Base-by-base conservation (phyloP, 2,329 filamentous ascomycete species). In the Penicillium rolfsii region DNA sequence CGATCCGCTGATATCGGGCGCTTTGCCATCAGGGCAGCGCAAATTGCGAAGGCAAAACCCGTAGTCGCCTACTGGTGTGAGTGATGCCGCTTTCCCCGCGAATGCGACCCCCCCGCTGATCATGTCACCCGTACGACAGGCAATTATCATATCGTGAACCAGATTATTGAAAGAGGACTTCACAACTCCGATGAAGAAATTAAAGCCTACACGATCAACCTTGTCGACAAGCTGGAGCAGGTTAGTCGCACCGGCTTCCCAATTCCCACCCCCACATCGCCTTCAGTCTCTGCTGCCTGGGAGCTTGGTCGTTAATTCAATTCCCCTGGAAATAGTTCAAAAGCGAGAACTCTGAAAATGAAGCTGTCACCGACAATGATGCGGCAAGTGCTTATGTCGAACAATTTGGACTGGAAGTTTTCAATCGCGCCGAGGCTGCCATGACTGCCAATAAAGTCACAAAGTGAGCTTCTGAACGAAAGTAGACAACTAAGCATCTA, bases 11-110 rank as follows among this genome's bases (percentile, higher is more conserved):
- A 97, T 74, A 87, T 97, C 72, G 88, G 87, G 67, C 91, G 92
- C 62, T 97, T 96, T 76, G 88, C 93, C 64, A 85, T 89, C 57
- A 88, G 94, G 71, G 94, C 92, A 36, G 85, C 87, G 38, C 94
- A 99, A 80, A 85, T 99, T 52, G 90, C 94, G 75, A 85, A 85
- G 61, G 86, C 88, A 72, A 95, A 94, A 77, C 95, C 95, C 8
- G 91, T 95, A 61, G 85, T 98, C 68, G 85, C 93, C 64, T 99
- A 98, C 77, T 98, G 94, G 93, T 95, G 94, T 96, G 84, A 73
- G 89, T 84, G 43, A 33, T 36, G 53, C 38, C 43, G 38, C 26
- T 35, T 43, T 63, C 56, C 54, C 54, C 56, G 41, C 54, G 61
- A 49, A 49, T 61, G 40, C 35, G 46, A 48, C 45, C 45, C 41